These are phyloP conservation scores for Backusella sp. DNA, from an alignment of 192 early-diverging fungal genomes.

Conservation along the genomic window DNA sequence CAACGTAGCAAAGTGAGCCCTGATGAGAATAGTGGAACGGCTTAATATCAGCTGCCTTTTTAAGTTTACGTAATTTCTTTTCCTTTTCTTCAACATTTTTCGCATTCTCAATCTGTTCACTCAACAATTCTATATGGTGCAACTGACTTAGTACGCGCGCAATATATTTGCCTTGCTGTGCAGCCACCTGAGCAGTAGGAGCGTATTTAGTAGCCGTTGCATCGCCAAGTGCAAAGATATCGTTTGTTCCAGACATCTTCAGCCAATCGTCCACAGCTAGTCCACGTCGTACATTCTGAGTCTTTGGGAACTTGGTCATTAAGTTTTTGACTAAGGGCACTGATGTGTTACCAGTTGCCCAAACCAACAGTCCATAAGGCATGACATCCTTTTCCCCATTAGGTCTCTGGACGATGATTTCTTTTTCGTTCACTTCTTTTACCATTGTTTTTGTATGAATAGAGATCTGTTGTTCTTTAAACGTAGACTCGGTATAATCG, in stretches of 20 bases:
- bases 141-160: slow-evolving; percentile 67
- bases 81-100: slow-evolving; percentile 22
- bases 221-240: slow-evolving; percentile 77
- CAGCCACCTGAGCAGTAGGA: slow-evolving; percentile 85
- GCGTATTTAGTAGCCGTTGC: slow-evolving; percentile 75
- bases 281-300: slow-evolving; percentile 69
- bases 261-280: slow-evolving; percentile 73
- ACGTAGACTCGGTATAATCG: slow-evolving; percentile 76
- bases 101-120: slow-evolving; percentile 20
- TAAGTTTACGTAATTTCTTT: slow-evolving; percentile 27
- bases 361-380: slow-evolving; percentile 78
- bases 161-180: slow-evolving; percentile 85
- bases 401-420: slow-evolving; percentile 63
- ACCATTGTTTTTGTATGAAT: slow-evolving; percentile 79
- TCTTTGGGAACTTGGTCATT: slow-evolving; percentile 57
- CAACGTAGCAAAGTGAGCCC: slow-evolving; percentile 87
- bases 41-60: slow-evolving; percentile 41
- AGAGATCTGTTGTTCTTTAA: slow-evolving; percentile 69
- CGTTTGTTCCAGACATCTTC: slow-evolving; percentile 56
- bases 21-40: slow-evolving; percentile 84
- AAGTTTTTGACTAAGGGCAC: slow-evolving; percentile 64
- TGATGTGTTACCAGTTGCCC: slow-evolving; percentile 84
- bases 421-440: slow-evolving; percentile 72
- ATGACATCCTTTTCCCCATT: slow-evolving; percentile 61
- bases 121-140: slow-evolving; percentile 41